A percentile compares a stretch with the other conserved stretches of the same genome.
phyloP scores from a whole-genome alignment of 768 basidiomycete genomes.

The Russula lepida region DNA sequence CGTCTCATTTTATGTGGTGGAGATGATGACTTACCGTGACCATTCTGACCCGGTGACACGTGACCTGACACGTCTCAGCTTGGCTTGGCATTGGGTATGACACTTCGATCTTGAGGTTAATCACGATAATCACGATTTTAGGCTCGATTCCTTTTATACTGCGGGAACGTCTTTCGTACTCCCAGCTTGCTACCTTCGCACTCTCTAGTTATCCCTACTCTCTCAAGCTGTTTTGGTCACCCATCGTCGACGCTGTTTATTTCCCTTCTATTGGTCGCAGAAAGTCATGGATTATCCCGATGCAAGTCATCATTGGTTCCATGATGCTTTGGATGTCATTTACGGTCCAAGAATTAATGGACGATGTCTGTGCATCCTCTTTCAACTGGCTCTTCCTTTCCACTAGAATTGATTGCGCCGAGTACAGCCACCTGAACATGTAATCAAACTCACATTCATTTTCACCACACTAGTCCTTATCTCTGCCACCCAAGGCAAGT shows the following conservation, averaged over 20 bases:
- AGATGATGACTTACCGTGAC: background rate
- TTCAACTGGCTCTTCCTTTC: constrained; percentile 1
- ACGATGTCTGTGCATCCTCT: constrained; percentile 46
- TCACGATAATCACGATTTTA: constrained; percentile 22
- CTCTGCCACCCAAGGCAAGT: constrained; percentile 90
- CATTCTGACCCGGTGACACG: background rate
- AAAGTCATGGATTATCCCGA: constrained; percentile 98
- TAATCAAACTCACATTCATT: constrained; percentile 66
- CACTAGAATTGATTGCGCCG: constrained; percentile 8
- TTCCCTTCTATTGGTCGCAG: constrained; percentile 77
- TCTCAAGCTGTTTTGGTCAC: constrained; percentile 94
- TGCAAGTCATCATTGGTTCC: constrained; percentile 83
- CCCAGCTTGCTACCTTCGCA: constrained; percentile 90
- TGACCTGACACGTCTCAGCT: constrained; percentile 50
- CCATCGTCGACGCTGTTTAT: constrained; percentile 90
- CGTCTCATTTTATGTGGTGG: constrained; percentile 19
- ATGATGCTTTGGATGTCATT: constrained; percentile 73
- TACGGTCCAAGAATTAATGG: constrained; percentile 67
- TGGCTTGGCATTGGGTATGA: constrained; percentile 78
- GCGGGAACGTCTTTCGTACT: constrained; percentile 92
- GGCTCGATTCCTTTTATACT: constrained; percentile 96
- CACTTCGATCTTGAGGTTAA: background rate
- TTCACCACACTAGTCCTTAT: constrained; percentile 90
- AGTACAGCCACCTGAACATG: constrained; percentile 69
- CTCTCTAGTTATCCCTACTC: constrained; percentile 93